These are phyloP conservation scores for Pseudogymnoascus verrucosus DNA, from an alignment of 2,329 filamentous ascomycete species.

Conservation along the genomic window DNA sequence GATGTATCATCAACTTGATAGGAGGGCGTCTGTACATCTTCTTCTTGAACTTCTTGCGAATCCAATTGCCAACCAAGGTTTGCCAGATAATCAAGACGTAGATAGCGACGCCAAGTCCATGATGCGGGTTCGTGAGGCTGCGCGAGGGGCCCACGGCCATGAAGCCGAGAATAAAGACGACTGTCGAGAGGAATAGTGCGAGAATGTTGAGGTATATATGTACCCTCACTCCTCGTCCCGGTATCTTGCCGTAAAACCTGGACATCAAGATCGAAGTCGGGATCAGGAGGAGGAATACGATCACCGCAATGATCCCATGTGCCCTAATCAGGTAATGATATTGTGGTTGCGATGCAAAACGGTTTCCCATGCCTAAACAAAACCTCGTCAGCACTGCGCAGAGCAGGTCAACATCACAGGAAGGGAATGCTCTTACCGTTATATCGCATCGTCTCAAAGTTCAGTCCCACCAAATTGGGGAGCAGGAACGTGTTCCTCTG, in stretches of 20 bases:
- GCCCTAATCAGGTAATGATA: conserved; percentile 65
- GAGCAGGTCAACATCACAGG: background rate
- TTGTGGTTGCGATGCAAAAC: conserved; percentile 59
- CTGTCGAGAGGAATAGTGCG: conserved; percentile 58
- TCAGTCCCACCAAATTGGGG: conserved; percentile 67
- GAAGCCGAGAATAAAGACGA: conserved; percentile 66
- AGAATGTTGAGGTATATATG: conserved; percentile 70
- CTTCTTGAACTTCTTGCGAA: conserved; percentile 33
- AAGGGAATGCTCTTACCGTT: conserved; percentile 52
- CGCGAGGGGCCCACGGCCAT: conserved; percentile 68
- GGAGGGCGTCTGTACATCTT: conserved; percentile 37
- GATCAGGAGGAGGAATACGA: conserved; percentile 67
- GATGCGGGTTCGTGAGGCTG: conserved; percentile 72
- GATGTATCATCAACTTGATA: conserved; percentile 51
- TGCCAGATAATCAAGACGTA: conserved; percentile 67
- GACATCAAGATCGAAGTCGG: conserved; percentile 67
- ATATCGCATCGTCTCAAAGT: conserved; percentile 76
- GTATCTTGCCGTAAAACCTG: conserved; percentile 59
- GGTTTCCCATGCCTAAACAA: conserved; percentile 66
- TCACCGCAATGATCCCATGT: conserved; percentile 63
- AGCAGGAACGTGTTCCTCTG: conserved; percentile 69
- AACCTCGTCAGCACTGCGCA: background rate
- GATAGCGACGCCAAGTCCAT: conserved; percentile 74
- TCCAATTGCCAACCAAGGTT: conserved; percentile 58
- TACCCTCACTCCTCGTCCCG: conserved; percentile 53